Evolutionary conservation across 2,329 filamentous ascomycete genomes (phyloP).

Genomic region (Alternaria postmessia): DNA sequence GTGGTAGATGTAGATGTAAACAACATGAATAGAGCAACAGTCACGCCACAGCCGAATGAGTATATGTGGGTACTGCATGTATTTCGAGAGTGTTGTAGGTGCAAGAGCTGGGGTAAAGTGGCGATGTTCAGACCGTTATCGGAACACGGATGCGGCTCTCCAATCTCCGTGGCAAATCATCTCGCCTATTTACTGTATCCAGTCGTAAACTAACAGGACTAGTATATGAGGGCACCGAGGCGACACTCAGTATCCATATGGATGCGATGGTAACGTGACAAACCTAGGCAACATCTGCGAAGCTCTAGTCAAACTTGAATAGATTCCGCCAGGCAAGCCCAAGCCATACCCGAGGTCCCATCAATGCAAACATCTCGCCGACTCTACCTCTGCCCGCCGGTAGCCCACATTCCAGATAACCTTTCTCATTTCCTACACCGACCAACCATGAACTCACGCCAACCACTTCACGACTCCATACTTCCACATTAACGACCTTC

Average conservation of each 20-base stretch:
- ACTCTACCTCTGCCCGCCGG: not conserved
- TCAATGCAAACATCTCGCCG: not conserved
- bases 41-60: not conserved
- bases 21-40: not conserved
- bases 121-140: not conserved
- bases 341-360: not conserved
- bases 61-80: not conserved
- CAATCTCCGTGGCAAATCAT: not conserved
- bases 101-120: not conserved
- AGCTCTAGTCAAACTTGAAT: not conserved
- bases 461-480: not conserved
- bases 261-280: not conserved
- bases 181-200: not conserved
- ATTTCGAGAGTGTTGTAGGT: not conserved
- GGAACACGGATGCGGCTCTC: not conserved
- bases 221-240: not conserved
- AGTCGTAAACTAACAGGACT: not conserved
- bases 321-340: not conserved
- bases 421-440: not conserved
- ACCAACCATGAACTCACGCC: not conserved
- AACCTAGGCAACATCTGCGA: not conserved
- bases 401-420: not conserved
- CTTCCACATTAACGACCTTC: slow-evolving; percentile 18
- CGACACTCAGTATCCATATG: not conserved
- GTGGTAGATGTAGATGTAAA: slow-evolving; percentile 2